Percentiles rank a stretch among this genome's conserved stretches.
Conservation (phyloP, 2,329 filamentous ascomycete genomes). For the Amphichorda felina region DNA sequence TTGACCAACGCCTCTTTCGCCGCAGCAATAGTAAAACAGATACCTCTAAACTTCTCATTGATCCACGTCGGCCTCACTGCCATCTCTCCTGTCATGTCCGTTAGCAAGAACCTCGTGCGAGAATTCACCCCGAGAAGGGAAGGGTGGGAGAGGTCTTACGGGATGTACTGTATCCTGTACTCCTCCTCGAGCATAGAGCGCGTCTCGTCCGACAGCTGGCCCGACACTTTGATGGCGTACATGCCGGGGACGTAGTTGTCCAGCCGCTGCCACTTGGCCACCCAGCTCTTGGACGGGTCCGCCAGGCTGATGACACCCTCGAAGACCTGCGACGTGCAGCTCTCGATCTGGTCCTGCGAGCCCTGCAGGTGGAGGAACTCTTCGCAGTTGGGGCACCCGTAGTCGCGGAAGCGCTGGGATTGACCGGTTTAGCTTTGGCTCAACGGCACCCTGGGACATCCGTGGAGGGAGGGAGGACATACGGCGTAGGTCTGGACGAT, state of each 20-base stretch:
- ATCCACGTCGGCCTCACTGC: conserved; percentile 39
- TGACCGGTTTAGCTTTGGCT: background rate
- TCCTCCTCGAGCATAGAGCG: conserved; percentile 49
- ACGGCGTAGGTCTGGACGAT: conserved; percentile 77
- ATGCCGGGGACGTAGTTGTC: conserved; percentile 80
- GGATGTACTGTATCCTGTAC: conserved; percentile 52
- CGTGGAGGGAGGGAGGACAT: conserved; percentile 17
- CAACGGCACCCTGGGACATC: background rate
- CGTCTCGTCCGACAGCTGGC: conserved; percentile 59
- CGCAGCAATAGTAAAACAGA: background rate
- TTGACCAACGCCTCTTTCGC: background rate
- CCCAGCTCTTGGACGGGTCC: conserved; percentile 79
- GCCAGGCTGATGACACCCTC: conserved; percentile 82
- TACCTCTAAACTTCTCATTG: background rate
- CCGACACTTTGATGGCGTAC: conserved; percentile 91
- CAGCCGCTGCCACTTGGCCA: conserved; percentile 90
- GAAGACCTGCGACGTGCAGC: conserved; percentile 93
- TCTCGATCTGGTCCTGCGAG: conserved; percentile 69
- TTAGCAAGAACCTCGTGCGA: conserved; percentile 5
- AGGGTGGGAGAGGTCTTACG: too few relatives aligned
- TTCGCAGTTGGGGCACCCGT: conserved; percentile 96
- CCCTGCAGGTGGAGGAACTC: conserved; percentile 75
- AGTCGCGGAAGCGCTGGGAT: conserved; percentile 66
- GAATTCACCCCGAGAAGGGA: too few relatives aligned
- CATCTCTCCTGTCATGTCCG: conserved; percentile 34